phyloP scores from a whole-genome alignment of 768 basidiomycete species.

The Pleurotus giganteus region DNA sequence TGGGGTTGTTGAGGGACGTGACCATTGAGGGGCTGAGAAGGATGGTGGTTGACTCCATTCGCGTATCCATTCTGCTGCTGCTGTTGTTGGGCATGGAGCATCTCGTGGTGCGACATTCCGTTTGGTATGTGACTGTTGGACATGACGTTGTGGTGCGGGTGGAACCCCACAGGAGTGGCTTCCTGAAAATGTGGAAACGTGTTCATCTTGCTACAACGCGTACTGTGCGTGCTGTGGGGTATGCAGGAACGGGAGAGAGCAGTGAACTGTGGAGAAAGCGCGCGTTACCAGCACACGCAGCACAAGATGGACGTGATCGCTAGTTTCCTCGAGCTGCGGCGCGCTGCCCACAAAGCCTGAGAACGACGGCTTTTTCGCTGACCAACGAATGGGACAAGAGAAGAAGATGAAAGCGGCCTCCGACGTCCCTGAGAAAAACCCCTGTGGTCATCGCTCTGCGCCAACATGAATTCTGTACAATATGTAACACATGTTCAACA shows the following conservation, averaged over 20 bases:
- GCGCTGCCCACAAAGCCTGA: no score
- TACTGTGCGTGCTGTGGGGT: no score
- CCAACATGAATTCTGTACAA: no score
- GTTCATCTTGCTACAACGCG: neutral
- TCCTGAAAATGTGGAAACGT: neutral
- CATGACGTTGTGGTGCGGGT: neutral
- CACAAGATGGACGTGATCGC: no score
- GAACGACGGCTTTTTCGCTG: no score
- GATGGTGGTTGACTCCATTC: constrained; percentile 3
- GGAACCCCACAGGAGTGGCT: neutral
- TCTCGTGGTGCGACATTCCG: neutral
- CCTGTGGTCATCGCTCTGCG: neutral
- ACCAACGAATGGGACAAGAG: no score
- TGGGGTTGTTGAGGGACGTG: constrained; percentile 4
- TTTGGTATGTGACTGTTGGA: neutral
- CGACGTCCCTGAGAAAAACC: neutral
- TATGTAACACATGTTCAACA: no score
- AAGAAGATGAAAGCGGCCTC: neutral
- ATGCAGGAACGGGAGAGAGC: no score
- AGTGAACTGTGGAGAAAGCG: neutral
- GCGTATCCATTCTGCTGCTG: constrained; percentile 1
- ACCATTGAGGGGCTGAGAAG: neutral
- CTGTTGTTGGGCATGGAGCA: constrained; percentile 5
- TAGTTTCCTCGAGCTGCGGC: no score
- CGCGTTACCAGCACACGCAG: no score